phyloP scores from a whole-genome alignment of 306 rosid genomes.

The Castanea sativa region DNA sequence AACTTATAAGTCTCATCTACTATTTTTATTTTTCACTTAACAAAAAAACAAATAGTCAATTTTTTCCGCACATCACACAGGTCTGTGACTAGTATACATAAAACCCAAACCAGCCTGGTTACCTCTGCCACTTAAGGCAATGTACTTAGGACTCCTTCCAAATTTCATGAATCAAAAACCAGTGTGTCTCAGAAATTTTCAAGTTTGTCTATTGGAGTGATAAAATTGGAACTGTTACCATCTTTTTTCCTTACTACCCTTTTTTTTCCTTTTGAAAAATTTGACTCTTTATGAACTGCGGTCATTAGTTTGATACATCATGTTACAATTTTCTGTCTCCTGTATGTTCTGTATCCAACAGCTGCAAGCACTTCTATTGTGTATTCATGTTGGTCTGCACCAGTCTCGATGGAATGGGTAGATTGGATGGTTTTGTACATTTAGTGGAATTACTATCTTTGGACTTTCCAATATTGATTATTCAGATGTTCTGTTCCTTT shows the following conservation, averaged over 20 bases:
- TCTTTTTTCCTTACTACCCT: not conserved
- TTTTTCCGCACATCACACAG: too few relatives aligned
- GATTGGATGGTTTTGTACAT: not conserved
- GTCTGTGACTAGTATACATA: not conserved
- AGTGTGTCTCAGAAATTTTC: not conserved
- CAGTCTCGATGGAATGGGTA: not conserved
- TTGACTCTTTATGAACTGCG: not conserved
- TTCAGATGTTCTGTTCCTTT: not conserved
- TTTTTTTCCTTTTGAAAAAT: not conserved
- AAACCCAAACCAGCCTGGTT: not conserved
- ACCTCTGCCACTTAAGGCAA: not conserved
- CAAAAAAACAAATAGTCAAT: too few relatives aligned
- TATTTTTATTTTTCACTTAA: too few relatives aligned
- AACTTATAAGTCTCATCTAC: too few relatives aligned
- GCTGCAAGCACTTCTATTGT: not conserved
- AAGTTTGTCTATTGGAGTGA: not conserved
- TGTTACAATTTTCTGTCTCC: not conserved
- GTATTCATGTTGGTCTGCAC: not conserved
- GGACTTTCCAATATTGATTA: not conserved
- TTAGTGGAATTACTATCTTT: not conserved
- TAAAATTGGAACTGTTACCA: not conserved
- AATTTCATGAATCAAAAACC: not conserved
- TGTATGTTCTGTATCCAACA: not conserved
- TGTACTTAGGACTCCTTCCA: not conserved
- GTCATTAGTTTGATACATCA: not conserved